phyloP scores from a whole-genome alignment of 2,329 filamentous ascomycete genomes.

The Beauveria sp. region DNA sequence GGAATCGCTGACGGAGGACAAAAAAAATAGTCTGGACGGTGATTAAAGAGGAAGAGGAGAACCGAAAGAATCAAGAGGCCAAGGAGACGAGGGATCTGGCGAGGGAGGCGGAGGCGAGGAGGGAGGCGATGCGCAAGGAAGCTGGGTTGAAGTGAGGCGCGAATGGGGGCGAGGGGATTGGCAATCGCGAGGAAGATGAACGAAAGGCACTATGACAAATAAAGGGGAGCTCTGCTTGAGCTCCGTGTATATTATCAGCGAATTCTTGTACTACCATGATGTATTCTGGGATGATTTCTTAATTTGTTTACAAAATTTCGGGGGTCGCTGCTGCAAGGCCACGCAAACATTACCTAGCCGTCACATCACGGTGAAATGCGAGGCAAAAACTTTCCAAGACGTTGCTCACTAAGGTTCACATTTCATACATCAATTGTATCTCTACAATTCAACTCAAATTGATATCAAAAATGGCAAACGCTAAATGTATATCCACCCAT shows the following conservation, averaged over 20 bases:
- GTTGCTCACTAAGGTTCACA: too few species aligned
- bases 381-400: too few species aligned
- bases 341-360: too few species aligned
- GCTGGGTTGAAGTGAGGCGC: slow-evolving; percentile 28
- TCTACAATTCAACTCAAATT: slow-evolving; percentile 2
- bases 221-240: too few species aligned
- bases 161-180: too few species aligned
- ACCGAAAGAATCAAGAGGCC: slow-evolving; percentile 29
- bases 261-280: neutral
- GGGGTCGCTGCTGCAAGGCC: too few species aligned
- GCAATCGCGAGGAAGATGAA: neutral
- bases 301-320: too few species aligned
- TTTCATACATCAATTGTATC: neutral
- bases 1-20: too few species aligned
- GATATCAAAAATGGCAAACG: slow-evolving; percentile 7
- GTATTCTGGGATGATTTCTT: too few species aligned
- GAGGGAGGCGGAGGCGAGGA: slow-evolving; percentile 34
- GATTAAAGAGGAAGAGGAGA: slow-evolving; percentile 39
- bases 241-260: neutral
- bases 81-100: slow-evolving; percentile 28
- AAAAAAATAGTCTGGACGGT: slow-evolving; percentile 40
- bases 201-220: too few species aligned
- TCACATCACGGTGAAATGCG: too few species aligned
- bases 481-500: neutral
- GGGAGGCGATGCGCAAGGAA: slow-evolving; percentile 42